These are phyloP conservation scores for Adansonia rubrostipa DNA, from an alignment of 441 rosid species.

Conservation along the genomic window DNA sequence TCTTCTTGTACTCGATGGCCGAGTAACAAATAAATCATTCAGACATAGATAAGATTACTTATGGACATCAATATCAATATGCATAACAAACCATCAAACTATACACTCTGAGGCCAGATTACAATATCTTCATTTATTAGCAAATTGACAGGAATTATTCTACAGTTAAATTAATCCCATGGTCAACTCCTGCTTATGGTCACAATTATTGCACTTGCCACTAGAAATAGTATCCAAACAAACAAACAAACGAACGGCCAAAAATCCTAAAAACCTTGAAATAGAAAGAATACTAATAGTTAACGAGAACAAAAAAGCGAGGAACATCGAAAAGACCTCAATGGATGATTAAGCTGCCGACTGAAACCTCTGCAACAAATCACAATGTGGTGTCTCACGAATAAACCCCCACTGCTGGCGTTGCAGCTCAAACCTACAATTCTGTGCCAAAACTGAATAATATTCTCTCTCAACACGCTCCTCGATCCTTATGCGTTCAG, in stretches of 20 bases:
- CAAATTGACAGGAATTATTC: background rate
- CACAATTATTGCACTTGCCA: background rate
- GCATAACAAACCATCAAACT: background rate
- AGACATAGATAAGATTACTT: background rate
- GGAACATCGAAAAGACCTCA: conserved; percentile 40
- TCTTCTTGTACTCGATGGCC: background rate
- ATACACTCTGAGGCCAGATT: background rate
- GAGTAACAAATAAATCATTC: background rate
- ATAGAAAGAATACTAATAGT: conserved; percentile 8
- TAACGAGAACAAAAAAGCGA: background rate
- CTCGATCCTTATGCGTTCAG: conserved; percentile 58
- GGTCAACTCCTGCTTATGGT: background rate
- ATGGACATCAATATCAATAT: background rate
- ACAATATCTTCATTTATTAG: background rate
- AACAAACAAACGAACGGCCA: background rate
- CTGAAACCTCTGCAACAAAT: conserved; percentile 69
- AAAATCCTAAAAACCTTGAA: background rate
- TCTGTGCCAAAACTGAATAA: conserved; percentile 57
- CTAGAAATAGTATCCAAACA: no score
- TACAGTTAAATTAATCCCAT: background rate
- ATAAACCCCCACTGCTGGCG: conserved; percentile 89
- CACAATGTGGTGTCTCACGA: conserved; percentile 80
- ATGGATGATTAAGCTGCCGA: conserved; percentile 48
- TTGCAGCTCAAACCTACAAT: conserved; percentile 82
- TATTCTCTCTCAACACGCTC: conserved; percentile 74